Percentiles rank a stretch among this genome's conserved stretches.
phyloP scores from a whole-genome alignment of 1,284 basidiomycete species.

The Ustilago shanxiensis region DNA sequence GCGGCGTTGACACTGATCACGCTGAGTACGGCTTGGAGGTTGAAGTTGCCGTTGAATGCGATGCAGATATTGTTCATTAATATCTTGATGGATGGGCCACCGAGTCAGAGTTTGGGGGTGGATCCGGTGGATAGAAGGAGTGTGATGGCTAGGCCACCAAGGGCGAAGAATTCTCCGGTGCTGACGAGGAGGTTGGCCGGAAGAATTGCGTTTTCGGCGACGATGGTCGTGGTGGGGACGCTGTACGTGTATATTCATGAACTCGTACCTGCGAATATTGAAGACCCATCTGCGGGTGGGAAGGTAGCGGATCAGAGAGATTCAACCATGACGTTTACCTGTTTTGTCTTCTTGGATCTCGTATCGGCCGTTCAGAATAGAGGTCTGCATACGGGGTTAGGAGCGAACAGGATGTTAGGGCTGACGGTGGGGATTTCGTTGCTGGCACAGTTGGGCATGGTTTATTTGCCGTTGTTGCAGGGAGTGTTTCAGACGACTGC shows the following conservation, averaged over 20 bases:
- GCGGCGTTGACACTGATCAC: constrained; percentile 95
- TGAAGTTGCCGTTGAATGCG: constrained; percentile 92
- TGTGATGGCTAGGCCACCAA: constrained; percentile 83
- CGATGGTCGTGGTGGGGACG: constrained; percentile 89
- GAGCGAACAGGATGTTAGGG: constrained; percentile 85
- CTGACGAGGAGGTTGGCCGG: constrained; percentile 80
- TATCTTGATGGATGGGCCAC: constrained; percentile 99
- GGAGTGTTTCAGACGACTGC: constrained; percentile 92
- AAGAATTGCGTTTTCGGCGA: constrained; percentile 88
- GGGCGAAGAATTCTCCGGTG: constrained; percentile 88
- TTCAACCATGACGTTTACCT: constrained; percentile 81
- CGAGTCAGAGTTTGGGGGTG: constrained; percentile 93
- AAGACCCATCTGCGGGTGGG: neutral
- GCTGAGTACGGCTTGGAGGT: constrained; percentile 86
- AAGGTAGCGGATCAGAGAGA: constrained; percentile 46
- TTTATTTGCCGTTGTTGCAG: constrained; percentile 92
- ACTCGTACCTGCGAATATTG: constrained; percentile 73
- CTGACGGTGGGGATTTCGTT: constrained; percentile 87
- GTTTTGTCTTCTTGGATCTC: constrained; percentile 95
- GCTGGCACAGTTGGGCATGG: constrained; percentile 82
- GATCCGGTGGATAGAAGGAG: constrained; percentile 92
- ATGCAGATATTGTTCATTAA: constrained; percentile 99
- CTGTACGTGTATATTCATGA: constrained; percentile 82
- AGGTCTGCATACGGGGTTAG: constrained; percentile 72
- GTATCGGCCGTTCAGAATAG: constrained; percentile 94